Evolutionary conservation across 768 basidiomycete species (phyloP).

Genomic region (Pleurotus cornucopiae): DNA sequence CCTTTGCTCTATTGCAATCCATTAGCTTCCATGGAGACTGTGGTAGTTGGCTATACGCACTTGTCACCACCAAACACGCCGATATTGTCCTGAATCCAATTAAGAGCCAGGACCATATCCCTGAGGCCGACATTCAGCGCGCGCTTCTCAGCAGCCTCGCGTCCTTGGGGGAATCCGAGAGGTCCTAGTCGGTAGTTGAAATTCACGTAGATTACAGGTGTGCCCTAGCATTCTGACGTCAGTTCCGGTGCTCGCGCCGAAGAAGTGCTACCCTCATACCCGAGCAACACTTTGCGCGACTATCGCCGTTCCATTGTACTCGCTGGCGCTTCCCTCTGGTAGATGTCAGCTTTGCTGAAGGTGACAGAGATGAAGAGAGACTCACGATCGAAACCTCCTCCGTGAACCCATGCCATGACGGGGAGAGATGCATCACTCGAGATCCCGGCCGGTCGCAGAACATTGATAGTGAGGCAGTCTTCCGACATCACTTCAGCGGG

Average conservation of each 20-base stretch:
- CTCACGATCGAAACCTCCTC: slow-evolving; percentile 28
- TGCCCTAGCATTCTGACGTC: slow-evolving; percentile 18
- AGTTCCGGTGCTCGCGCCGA: background rate
- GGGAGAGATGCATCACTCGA: slow-evolving; percentile 22
- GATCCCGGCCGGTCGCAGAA: slow-evolving; percentile 30
- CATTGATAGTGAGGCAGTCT: slow-evolving; percentile 41
- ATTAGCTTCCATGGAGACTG: background rate
- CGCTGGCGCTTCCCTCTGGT: slow-evolving; percentile 2
- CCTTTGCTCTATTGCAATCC: slow-evolving; percentile 19
- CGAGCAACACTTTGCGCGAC: slow-evolving; percentile 20
- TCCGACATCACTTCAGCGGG: slow-evolving; percentile 27
- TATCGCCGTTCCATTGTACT: slow-evolving; percentile 27
- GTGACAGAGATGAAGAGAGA: slow-evolving; percentile 14
- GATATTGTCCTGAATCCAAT: slow-evolving; percentile 61
- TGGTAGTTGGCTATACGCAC: no score
- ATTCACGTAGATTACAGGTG: slow-evolving; percentile 43
- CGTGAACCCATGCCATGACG: slow-evolving; percentile 42
- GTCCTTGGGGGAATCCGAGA: slow-evolving; percentile 42
- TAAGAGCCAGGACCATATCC: slow-evolving; percentile 40
- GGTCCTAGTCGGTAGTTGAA: slow-evolving; percentile 49
- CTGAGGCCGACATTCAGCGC: slow-evolving; percentile 42
- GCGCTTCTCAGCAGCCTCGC: slow-evolving; percentile 30
- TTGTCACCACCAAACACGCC: slow-evolving; percentile 54
- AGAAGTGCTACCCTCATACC: slow-evolving; percentile 12
- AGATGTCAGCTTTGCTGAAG: background rate